Conservation (phyloP, 1,139 yeast species). For the Pichia norvegensis region DNA sequence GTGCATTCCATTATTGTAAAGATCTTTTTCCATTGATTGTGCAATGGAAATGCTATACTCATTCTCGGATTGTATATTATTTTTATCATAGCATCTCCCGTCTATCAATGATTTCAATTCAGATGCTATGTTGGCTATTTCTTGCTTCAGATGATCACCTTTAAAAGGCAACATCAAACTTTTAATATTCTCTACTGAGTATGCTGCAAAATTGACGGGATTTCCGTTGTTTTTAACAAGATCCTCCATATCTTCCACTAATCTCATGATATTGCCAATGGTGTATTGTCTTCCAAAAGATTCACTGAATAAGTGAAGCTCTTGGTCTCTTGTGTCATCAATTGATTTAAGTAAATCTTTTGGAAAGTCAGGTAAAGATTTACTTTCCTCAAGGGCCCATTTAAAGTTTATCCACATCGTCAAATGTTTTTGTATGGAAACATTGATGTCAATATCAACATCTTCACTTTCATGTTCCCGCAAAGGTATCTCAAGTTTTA, state of each 20-base stretch:
- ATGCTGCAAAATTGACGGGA: slow-evolving; percentile 57
- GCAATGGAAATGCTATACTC: slow-evolving; percentile 26
- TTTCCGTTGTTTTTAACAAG: slow-evolving; percentile 36
- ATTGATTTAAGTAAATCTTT: slow-evolving; percentile 18
- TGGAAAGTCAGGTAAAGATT: slow-evolving; percentile 20
- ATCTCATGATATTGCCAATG: slow-evolving; percentile 58
- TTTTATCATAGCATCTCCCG: slow-evolving; percentile 21
- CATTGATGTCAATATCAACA: slow-evolving; percentile 10
- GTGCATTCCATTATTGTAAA: slow-evolving; percentile 39
- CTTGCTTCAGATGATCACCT: slow-evolving; percentile 47
- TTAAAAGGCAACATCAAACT: slow-evolving; percentile 51
- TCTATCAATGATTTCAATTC: slow-evolving; percentile 55
- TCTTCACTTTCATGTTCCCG: slow-evolving; percentile 4
- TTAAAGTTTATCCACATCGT: slow-evolving; percentile 24
- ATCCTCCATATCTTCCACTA: slow-evolving; percentile 58
- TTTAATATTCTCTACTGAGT: slow-evolving; percentile 50
- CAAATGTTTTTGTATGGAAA: slow-evolving; percentile 16
- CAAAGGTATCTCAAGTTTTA: slow-evolving; percentile 13
- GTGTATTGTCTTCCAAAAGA: slow-evolving; percentile 20
- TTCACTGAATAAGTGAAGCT: slow-evolving; percentile 19
- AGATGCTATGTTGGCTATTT: slow-evolving; percentile 48
- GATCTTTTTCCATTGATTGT: slow-evolving; percentile 40
- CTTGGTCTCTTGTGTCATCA: slow-evolving; percentile 22
- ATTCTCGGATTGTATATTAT: slow-evolving; percentile 26
- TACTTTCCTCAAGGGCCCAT: slow-evolving; percentile 26